Conservation (phyloP, 225 moss, liverwort and hornwort species). For the Physcomitrium patens region DNA sequence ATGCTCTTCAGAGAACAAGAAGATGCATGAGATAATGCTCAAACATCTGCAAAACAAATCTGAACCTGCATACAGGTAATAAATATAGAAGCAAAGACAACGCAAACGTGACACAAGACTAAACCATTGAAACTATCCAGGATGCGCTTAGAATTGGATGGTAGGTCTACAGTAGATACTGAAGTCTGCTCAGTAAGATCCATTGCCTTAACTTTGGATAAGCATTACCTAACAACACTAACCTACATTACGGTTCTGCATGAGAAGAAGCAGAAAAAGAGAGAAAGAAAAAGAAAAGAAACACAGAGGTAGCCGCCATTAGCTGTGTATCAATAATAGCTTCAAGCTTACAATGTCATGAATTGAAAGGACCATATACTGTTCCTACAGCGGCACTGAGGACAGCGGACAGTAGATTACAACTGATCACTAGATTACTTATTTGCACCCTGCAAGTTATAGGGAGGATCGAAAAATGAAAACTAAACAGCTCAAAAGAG, state of each 20-base stretch:
- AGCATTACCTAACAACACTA: background rate
- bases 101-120: background rate
- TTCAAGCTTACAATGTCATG: background rate
- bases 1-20: conserved; percentile 25
- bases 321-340: background rate
- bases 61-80: conserved; percentile 35
- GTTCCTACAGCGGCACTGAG: background rate
- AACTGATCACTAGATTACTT: background rate
- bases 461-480: no score
- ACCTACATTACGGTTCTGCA: background rate
- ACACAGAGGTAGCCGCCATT: background rate
- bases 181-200: background rate
- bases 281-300: background rate
- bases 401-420: background rate
- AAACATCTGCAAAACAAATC: conserved; percentile 25
- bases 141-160: background rate
- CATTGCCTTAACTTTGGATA: background rate
- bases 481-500: no score
- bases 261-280: background rate
- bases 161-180: background rate
- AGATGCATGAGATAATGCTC: conserved; percentile 27
- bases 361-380: background rate
- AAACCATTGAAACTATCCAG: background rate
- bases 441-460: no score
- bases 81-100: conserved; percentile 20